phyloP scores from a whole-genome alignment of 2,329 filamentous ascomycete species.

The Dactylellina leptospora region DNA sequence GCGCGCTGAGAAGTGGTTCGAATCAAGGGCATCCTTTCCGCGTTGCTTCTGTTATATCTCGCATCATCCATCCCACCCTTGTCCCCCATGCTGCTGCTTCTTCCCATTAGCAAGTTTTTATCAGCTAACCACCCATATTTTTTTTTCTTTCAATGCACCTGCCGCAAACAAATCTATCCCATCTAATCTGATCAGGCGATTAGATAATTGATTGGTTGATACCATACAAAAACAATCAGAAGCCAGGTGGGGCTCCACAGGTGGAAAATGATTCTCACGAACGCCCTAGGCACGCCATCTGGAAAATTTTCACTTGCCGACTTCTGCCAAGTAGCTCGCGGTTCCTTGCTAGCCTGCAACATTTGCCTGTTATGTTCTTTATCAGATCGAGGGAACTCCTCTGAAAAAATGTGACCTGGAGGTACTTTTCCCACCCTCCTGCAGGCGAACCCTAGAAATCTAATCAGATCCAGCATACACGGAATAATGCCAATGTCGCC shows the following conservation, averaged over 20 bases:
- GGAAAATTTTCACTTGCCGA: conserved; percentile 48
- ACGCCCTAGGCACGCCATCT: conserved; percentile 43
- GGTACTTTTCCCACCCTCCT: conserved; percentile 7
- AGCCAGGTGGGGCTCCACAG: conserved; percentile 26
- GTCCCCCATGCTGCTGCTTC: not conserved
- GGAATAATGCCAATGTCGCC: conserved; percentile 49
- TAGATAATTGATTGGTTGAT: conserved; percentile 51
- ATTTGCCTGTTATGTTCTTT: conserved; percentile 26
- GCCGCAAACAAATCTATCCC: conserved; percentile 12
- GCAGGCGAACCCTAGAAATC: conserved; percentile 40
- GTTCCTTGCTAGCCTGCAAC: conserved; percentile 38
- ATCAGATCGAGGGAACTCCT: conserved; percentile 53
- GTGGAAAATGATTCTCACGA: conserved; percentile 17
- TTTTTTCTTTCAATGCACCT: conserved; percentile 30
- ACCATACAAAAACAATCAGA: conserved; percentile 8
- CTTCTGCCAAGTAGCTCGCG: conserved; percentile 26
- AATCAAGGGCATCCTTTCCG: conserved; percentile 5
- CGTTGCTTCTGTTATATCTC: conserved; percentile 33
- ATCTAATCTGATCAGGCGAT: conserved; percentile 54
- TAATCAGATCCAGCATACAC: conserved; percentile 54
- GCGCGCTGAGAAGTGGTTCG: not conserved
- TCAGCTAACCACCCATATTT: not conserved
- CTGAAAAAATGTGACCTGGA: conserved; percentile 38
- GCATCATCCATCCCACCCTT: not conserved
- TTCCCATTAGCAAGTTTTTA: not conserved